Evolutionary conservation across 2,329 filamentous ascomycete genomes (phyloP), one percentile per base, ranked within the genome.

Genomic region (Incumbomyces delicatus): DNA sequence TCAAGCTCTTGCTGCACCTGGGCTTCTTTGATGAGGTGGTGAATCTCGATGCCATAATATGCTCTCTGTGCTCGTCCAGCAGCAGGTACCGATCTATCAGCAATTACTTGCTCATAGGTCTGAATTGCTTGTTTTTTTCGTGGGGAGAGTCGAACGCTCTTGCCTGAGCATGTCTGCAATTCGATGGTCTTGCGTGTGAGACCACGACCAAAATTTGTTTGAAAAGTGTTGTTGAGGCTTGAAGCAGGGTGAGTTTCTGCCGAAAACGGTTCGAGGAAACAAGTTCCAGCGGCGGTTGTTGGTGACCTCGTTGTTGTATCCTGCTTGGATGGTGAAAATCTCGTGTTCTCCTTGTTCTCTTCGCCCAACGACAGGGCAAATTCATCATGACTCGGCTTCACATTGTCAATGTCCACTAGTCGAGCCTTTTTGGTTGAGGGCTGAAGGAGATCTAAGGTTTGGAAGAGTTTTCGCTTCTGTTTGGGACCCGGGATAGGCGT

Each of bases 41-140:
- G 88, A 30, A 98, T 92, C 39, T 95, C 83, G 53, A 98, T 83
- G 8, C 92, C 92, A 62, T 95, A 98, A 66, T 89, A 96, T 57
- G 81, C 74, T 53, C 71, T 75, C 40, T 71, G 69, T 14, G 79
- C 79, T 56, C 70, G 72, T 14, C 75, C 75, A 29, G 70, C 63
- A n/a, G 62, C 61, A 2, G 66, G 66, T 3, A 61, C 63, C 7
- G 77, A 79, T 12, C 76, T 69, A 41, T 69, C 63, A 14, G 76
- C 76, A 50, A 78, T 69, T 2, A 77, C 60, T 50, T 69, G 66
- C 56, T 80, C 72, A 49, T 76, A 79, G 0, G 74, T 65, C 6
- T 71, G 48, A 0, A 60, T 48, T 5, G 61, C 52, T 14, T 61
- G 53, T 8, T 58, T 55, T 18, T 60, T 59, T 50, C 68, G 72